phyloP scores from a whole-genome alignment of 2,329 filamentous ascomycete species.

The Emericellopsis atlantica region DNA sequence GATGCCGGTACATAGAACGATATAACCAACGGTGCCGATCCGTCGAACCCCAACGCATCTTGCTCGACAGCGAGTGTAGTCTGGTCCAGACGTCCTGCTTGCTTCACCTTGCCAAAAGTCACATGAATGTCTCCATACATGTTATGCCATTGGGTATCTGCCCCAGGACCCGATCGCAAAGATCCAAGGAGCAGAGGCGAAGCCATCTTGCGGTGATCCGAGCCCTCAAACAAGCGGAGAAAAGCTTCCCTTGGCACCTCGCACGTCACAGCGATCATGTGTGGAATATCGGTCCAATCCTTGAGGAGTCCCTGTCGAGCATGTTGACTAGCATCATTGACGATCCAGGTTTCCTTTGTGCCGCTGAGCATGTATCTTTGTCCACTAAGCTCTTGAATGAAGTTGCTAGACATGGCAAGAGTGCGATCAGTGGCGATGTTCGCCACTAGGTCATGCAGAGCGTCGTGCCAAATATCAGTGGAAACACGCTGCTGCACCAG shows the following conservation, averaged over 20 bases:
- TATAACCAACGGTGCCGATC: slow-evolving; percentile 22
- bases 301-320: slow-evolving; percentile 15
- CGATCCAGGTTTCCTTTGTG: slow-evolving; percentile 16
- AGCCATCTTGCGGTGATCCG: slow-evolving; percentile 5
- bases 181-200: slow-evolving; percentile 17
- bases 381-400: slow-evolving; percentile 19
- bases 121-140: slow-evolving; percentile 27
- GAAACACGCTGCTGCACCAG: slow-evolving; percentile 18
- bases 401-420: slow-evolving; percentile 15
- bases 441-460: slow-evolving; percentile 15
- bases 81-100: slow-evolving; percentile 12
- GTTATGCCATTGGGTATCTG: slow-evolving; percentile 16
- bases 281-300: slow-evolving; percentile 22
- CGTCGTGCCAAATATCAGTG: slow-evolving; percentile 16
- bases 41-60: slow-evolving; percentile 22
- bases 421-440: slow-evolving; percentile 16
- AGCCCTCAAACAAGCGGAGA: slow-evolving; percentile 11
- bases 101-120: slow-evolving; percentile 22
- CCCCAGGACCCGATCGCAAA: slow-evolving; percentile 7
- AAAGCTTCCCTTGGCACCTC: slow-evolving; percentile 17
- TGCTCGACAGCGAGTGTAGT: slow-evolving; percentile 18
- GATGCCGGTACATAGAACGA: slow-evolving; percentile 26
- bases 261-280: slow-evolving; percentile 21
- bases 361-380: slow-evolving; percentile 23
- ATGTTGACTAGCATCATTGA: slow-evolving; percentile 7